phyloP scores from a whole-genome alignment of 2,329 filamentous ascomycete species.

The Parafenestella ontariensis region DNA sequence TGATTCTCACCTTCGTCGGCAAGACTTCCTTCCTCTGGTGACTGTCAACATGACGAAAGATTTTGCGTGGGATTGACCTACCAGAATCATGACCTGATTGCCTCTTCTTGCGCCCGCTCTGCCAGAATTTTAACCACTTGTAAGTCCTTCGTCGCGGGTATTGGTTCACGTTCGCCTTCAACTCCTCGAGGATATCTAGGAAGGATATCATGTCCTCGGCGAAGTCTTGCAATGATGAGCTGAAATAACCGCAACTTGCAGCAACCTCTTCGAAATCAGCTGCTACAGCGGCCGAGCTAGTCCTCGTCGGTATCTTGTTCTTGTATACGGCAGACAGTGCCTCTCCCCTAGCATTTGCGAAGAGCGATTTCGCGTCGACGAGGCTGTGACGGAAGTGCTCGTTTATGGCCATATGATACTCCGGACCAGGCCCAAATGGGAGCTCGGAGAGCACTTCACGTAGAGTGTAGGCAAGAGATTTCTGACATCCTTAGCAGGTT shows the following conservation, averaged over 20 bases:
- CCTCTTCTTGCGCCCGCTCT: slow-evolving; percentile 24
- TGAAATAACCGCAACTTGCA: slow-evolving; percentile 97
- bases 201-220: slow-evolving; percentile 88
- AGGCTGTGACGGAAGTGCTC: slow-evolving; percentile 82
- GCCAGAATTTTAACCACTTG: slow-evolving; percentile 89
- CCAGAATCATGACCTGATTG: slow-evolving; percentile 26
- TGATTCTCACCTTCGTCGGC: slow-evolving; percentile 36
- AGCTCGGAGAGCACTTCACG: slow-evolving; percentile 88
- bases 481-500: slow-evolving; percentile 54
- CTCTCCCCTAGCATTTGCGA: slow-evolving; percentile 75
- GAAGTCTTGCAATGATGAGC: slow-evolving; percentile 88
- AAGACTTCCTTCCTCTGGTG: slow-evolving; percentile 31
- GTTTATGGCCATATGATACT: slow-evolving; percentile 75
- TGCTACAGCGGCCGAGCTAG: slow-evolving; percentile 75
- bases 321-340: slow-evolving; percentile 83
- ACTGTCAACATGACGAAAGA: slow-evolving; percentile 9
- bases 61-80: slow-evolving; percentile 6
- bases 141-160: slow-evolving; percentile 70
- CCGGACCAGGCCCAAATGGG: slow-evolving; percentile 74
- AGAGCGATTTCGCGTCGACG: slow-evolving; percentile 79
- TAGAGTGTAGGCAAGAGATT: slow-evolving; percentile 90
- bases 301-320: slow-evolving; percentile 74
- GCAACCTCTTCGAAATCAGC: slow-evolving; percentile 97
- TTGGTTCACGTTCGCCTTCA: slow-evolving; percentile 75
- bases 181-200: slow-evolving; percentile 81